Percentiles rank a stretch among this genome's conserved stretches.
phyloP scores from a whole-genome alignment of 352 stramenopile genomes.

The Phytophthora sp. region DNA sequence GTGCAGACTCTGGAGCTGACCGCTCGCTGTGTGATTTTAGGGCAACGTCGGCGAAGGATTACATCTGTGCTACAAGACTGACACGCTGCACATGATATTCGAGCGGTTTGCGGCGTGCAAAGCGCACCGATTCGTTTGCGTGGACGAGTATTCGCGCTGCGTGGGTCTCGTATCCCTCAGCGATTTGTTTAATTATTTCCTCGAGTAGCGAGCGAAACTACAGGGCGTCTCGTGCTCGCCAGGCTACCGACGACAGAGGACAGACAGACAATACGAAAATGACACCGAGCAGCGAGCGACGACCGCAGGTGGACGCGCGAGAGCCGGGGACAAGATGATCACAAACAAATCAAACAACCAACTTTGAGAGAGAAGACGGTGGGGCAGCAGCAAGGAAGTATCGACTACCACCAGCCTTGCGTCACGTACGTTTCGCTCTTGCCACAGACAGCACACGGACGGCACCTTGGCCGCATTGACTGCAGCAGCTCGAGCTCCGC shows the following conservation, averaged over 20 bases:
- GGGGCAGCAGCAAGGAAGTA: conserved; percentile 10
- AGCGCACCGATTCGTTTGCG: conserved; percentile 85
- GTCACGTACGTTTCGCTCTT: conserved; percentile 3
- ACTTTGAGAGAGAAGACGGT: conserved; percentile 29
- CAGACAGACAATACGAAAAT: conserved; percentile 20
- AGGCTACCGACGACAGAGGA: conserved; percentile 17
- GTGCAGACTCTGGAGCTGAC: neutral
- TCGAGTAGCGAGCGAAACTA: conserved; percentile 62
- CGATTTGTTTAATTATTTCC: conserved; percentile 93
- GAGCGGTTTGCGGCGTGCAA: conserved; percentile 88
- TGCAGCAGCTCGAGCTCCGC: neutral
- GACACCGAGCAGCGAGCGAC: conserved; percentile 23
- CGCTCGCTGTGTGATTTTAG: conserved; percentile 34
- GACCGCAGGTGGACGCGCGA: conserved; percentile 16
- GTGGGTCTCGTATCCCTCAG: conserved; percentile 87
- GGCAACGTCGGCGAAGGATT: conserved; percentile 82
- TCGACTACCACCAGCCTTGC: neutral
- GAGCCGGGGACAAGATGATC: conserved; percentile 22
- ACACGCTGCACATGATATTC: conserved; percentile 92
- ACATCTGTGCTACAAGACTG: conserved; percentile 88
- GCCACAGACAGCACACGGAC: neutral
- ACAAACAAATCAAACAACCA: conserved; percentile 43
- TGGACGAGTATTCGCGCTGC: conserved; percentile 84
- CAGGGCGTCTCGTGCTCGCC: conserved; percentile 14
- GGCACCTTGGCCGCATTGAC: neutral